Percentiles rank a stretch among this genome's conserved stretches.
These are phyloP conservation scores for Termitomyces sp. DNA, from an alignment of 768 basidiomycete genomes.

Conservation along the genomic window DNA sequence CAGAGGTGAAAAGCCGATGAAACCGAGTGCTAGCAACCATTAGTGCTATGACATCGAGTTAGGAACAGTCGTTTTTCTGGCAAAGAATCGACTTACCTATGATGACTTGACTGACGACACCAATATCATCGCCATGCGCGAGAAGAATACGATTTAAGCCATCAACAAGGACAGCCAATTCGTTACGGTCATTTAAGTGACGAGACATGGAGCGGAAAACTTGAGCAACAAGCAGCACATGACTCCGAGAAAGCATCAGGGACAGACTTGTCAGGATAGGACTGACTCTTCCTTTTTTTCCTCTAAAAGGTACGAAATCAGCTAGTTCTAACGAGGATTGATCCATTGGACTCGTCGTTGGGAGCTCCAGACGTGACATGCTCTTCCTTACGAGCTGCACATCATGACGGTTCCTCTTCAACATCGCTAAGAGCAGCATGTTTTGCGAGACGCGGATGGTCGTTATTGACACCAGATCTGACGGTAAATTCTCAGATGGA, in stretches of 20 bases:
- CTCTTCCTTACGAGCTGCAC: constrained; percentile 65
- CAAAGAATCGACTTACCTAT: constrained; percentile 46
- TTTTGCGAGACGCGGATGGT: constrained; percentile 73
- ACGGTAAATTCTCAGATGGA: constrained; percentile 35
- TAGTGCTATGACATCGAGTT: constrained; percentile 38
- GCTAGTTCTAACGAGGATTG: constrained; percentile 33
- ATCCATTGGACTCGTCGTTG: constrained; percentile 30
- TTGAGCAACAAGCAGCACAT: constrained; percentile 65
- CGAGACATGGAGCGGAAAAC: constrained; percentile 71
- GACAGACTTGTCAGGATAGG: constrained; percentile 43
- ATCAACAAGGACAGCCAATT: constrained; percentile 64
- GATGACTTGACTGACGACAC: constrained; percentile 71
- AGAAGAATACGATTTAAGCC: constrained; percentile 69
- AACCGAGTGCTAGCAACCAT: constrained; percentile 79
- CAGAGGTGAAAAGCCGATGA: constrained; percentile 68
- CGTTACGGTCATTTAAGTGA: constrained; percentile 65
- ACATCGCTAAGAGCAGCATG: constrained; percentile 57
- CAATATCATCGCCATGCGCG: constrained; percentile 67
- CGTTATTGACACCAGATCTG: constrained; percentile 48
- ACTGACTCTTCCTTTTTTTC: constrained; percentile 10
- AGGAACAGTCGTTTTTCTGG: constrained; percentile 3
- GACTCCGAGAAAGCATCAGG: constrained; percentile 60
- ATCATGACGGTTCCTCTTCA: constrained; percentile 66
- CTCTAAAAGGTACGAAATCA: constrained; percentile 45
- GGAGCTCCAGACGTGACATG: constrained; percentile 58